phyloP scores from a whole-genome alignment of 108 stramenopile species.

The Skeletonema costatum region DNA sequence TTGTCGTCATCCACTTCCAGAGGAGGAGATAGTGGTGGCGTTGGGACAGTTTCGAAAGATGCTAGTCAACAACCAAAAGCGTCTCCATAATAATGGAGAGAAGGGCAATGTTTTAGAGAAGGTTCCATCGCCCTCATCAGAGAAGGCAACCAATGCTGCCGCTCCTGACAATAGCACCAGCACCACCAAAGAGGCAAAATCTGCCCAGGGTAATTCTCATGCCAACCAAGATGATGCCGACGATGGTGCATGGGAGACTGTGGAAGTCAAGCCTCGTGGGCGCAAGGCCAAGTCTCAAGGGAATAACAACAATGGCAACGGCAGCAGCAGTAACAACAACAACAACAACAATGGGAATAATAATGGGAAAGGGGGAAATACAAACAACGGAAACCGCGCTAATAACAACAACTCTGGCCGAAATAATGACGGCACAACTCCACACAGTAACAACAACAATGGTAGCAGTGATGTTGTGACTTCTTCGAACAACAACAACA shows the following conservation, averaged over 20 bases:
- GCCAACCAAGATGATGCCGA: slow-evolving; percentile 31
- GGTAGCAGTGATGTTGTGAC: slow-evolving; percentile 3
- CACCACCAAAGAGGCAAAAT: background rate
- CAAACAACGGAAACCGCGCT: slow-evolving; percentile 8
- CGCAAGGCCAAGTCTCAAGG: slow-evolving; percentile 40
- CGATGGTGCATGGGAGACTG: slow-evolving; percentile 75
- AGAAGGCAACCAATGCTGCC: background rate
- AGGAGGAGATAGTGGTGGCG: background rate
- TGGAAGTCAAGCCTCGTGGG: slow-evolving; percentile 52
- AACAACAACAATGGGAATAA: slow-evolving; percentile 21
- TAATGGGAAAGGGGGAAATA: slow-evolving; percentile 45
- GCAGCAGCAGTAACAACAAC: slow-evolving; percentile 13
- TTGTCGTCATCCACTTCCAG: background rate
- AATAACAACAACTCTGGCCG: background rate
- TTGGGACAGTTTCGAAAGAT: background rate
- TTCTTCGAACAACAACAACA: background rate
- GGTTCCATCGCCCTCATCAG: background rate
- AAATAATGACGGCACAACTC: slow-evolving; percentile 1
- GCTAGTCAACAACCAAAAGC: background rate
- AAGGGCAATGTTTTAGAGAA: background rate
- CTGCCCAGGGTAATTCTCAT: background rate
- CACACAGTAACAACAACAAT: slow-evolving; percentile 7
- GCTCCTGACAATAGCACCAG: background rate
- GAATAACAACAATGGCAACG: slow-evolving; percentile 19
- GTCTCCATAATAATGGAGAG: background rate